Conservation (phyloP, 352 stramenopile genomes). For the Pythium periplocum region DNA sequence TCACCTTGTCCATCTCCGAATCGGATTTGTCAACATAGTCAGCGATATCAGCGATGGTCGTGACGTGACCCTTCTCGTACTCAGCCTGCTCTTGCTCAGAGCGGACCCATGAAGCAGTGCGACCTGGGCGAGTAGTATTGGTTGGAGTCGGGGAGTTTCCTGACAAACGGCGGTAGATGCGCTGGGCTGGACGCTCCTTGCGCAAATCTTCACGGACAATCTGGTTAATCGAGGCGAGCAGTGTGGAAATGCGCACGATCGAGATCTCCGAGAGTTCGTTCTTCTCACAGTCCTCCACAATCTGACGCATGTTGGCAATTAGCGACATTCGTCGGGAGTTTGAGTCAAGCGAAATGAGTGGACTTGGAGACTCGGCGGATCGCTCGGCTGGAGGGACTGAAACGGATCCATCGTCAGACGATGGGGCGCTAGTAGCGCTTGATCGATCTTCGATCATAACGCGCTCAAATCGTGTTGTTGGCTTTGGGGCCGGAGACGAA, state of each 20-base stretch:
- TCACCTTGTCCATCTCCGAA: neutral
- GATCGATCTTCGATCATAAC: no score
- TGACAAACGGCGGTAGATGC: conserved; percentile 39
- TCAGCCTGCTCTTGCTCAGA: conserved; percentile 30
- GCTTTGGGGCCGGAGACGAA: neutral
- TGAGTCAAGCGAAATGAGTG: neutral
- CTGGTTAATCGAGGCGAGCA: conserved; percentile 60
- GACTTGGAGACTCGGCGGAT: neutral
- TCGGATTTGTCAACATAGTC: conserved; percentile 3
- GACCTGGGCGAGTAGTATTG: neutral
- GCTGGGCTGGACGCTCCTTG: conserved; percentile 30
- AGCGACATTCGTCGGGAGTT: conserved; percentile 32
- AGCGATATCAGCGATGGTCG: conserved; percentile 18
- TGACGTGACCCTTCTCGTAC: conserved; percentile 26
- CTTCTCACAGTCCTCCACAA: conserved; percentile 47
- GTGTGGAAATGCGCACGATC: conserved; percentile 59
- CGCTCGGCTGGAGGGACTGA: neutral
- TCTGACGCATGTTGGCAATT: conserved; percentile 37
- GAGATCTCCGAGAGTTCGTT: conserved; percentile 56
- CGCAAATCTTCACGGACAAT: conserved; percentile 62
- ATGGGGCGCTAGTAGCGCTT: no score
- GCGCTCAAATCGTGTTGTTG: neutral
- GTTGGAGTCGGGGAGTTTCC: conserved; percentile 4
- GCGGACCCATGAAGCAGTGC: conserved; percentile 29
- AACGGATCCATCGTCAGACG: no score